Evolutionary conservation across 495 filamentous ascomycete genomes (phyloP), one percentile per base, ranked within the genome.

Genomic region (Xylaria intraflava): DNA sequence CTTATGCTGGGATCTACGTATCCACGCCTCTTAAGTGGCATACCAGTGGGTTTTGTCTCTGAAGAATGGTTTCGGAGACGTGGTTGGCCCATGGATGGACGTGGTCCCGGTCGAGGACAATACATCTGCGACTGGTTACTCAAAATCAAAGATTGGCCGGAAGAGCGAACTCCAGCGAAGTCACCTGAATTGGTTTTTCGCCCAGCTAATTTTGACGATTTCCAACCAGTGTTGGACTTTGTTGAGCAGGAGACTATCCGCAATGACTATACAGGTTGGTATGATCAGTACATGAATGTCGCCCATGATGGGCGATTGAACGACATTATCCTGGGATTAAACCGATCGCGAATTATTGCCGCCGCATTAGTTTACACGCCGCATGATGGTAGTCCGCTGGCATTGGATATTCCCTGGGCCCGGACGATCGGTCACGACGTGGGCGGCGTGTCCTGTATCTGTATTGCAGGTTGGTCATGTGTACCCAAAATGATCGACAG

Each of bases 1-100:
- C 57, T 84, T 30, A 81, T 82, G 46, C 71, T 85, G 19, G 82
- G 82, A 26, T 79, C 75, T 62, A 80, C 80, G 17, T 85, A 82
- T 53, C 82, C 82, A 33, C 76, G 82, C 35, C 65, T 85, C 6
- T 67, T 84, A 14, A 81, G 79, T 53, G 82, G 82, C 2, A 66
- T 81, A 26, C 78, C 81, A 12, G 49, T 67, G 9, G 74, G 78
- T 33, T 65, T 60, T 27, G 57, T 65, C 5, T 65, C 57, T 7
- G 78, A 82, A 42, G 70, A 75, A 22, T 85, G 82, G 82, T 84
- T 85, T 58, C 61, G 66, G 31, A 77, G 74, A 46, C 71, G 80
- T 50, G 76, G 73, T 29, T 85, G 82, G 82, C 70, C 71, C 42
- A 66, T 83, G 41, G 66, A 74, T 41, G 67, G 72, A 20, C 68